Base-by-base conservation (phyloP, 495 filamentous ascomycete species). In the Lasiosphaeria hispida region DNA sequence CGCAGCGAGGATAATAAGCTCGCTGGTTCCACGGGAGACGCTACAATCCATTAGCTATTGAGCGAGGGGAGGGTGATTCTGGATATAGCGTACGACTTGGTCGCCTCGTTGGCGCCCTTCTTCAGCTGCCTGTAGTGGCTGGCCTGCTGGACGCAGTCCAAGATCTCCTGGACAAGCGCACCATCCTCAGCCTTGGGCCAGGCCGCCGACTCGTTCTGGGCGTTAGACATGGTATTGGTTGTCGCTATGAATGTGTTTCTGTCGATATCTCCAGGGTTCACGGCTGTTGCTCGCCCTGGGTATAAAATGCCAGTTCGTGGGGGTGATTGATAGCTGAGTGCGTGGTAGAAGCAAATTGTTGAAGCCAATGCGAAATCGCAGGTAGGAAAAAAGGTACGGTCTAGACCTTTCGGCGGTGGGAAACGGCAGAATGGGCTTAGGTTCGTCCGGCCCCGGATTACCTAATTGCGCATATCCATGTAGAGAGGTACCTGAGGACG, bases 141-240 rank as follows among this genome's bases (percentile, higher is more conserved):
- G 34, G 88, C 88, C 72, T 96, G 90, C 77, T 97, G 93, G 39
- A 96, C 81, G 34, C 96, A 81, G 66, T 96, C 91, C 37, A 96
- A 80, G 55, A 95, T 83, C 68, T 88, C 84, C 83, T 91, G 83
- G 11, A 86, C 75, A n/a, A 96, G 81, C 53, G 79, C 79, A 62
- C 82, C 77, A 67, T 96, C 68, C 58, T 70, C 94, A 72, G 93
- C 93, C 67, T 95, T 76, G 62, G 93, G 93, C 89, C 91, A 96
- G 64, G 93, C 93, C 33, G 78, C 79, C 54, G 73, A 75, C 61
- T 83, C 76, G 68, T 83, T 70, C 52, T 70, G 68, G 23, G 41
- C 77, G 34, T 70, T 69, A 64, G 80, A 72, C 80, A 83, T 83
- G 17, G 37, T 74, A 58, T 61, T 59, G 13, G 35, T 64, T 30